These are phyloP conservation scores for Penicillium lividum DNA, from an alignment of 495 filamentous ascomycete species.

Conservation along the genomic window DNA sequence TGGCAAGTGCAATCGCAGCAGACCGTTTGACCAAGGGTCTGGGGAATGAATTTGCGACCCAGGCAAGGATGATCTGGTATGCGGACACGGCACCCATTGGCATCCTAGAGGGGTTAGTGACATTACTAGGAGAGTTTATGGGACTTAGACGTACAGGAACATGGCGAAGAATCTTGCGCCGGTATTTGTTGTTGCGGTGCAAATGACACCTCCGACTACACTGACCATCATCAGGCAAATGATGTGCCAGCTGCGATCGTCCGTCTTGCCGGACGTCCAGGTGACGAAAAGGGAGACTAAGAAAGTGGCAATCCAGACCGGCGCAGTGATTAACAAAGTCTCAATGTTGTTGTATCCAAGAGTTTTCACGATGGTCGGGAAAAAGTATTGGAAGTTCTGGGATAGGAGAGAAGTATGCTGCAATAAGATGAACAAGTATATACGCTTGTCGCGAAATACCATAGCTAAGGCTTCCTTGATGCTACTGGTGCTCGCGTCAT, in stretches of 20 bases:
- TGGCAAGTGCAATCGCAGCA: slow-evolving; percentile 69
- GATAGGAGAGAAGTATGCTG: slow-evolving; percentile 38
- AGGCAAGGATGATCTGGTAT: slow-evolving; percentile 56
- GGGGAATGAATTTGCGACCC: slow-evolving; percentile 78
- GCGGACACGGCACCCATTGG: slow-evolving; percentile 68
- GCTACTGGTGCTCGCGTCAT: slow-evolving; percentile 36
- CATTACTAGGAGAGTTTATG: background rate
- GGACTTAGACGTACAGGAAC: slow-evolving; percentile 55
- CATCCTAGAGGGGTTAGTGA: slow-evolving; percentile 27
- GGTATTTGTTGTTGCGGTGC: slow-evolving; percentile 61
- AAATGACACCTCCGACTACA: slow-evolving; percentile 69
- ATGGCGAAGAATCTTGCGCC: slow-evolving; percentile 74
- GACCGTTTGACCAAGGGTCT: slow-evolving; percentile 71
- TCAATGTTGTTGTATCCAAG: slow-evolving; percentile 63
- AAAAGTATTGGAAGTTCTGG: slow-evolving; percentile 77
- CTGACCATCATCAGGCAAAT: slow-evolving; percentile 64
- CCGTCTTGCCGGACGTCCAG: slow-evolving; percentile 71
- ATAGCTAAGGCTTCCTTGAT: slow-evolving; percentile 30
- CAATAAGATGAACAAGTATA: slow-evolving; percentile 39
- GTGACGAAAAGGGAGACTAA: slow-evolving; percentile 69
- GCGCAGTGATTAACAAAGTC: slow-evolving; percentile 73
- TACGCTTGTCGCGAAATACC: slow-evolving; percentile 36
- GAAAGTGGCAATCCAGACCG: slow-evolving; percentile 73
- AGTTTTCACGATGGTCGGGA: slow-evolving; percentile 76
- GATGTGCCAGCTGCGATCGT: slow-evolving; percentile 76